Evolutionary conservation across 75 land plant species (phyloP), one percentile per base, ranked within the genome.

Genomic region (Pinus albicaulis): DNA sequence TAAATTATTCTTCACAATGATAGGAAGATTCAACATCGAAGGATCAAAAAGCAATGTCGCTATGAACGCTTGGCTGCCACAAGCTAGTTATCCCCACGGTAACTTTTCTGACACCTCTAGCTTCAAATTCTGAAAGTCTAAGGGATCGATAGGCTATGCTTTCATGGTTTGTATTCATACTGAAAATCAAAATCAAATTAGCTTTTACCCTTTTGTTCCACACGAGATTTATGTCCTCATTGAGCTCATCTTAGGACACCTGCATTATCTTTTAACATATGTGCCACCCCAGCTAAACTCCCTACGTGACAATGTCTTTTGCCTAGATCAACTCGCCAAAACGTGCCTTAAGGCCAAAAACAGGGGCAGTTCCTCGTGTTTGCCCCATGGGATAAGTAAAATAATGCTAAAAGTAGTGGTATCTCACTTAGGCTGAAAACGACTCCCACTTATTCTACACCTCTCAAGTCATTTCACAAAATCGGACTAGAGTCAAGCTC

Each of bases 171-270:
- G 77, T 79, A 79, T 75, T 78, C 85, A 65, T 83, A 83, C 79
- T 84, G 80, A 78, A 77, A 72, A 78, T 78, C 80, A 73, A 55
- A 77, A 77, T 82, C 76, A 64, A 73, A 82, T 24, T 59, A 78
- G 76, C 80, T 78, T 78, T 78, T 82, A 82, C 84, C 80, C 75
- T 78, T 41, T 41, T 5, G 6, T 41, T 41, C 48, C 48, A 41
- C 48, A 41, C 48, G 6, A 41, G 5, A 41, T 86, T 86, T 80
- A 60, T 85, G 74, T 85, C 81, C 82, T 85, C 80, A 72, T 85
- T 81, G 80, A 85, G 83, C 83, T 85, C 86, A 78, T 85, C 81
- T 85, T 81, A 81, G 83, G 87, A 85, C 80, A 85, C 83, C 73
- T 85, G 77, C 77, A 77, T 81, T 85, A 85, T 85, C 87, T 78